A percentile compares a stretch with the other conserved stretches of the same genome.
phyloP scores from a whole-genome alignment of 2,329 filamentous ascomycete species.

The Aschersonia sp. region DNA sequence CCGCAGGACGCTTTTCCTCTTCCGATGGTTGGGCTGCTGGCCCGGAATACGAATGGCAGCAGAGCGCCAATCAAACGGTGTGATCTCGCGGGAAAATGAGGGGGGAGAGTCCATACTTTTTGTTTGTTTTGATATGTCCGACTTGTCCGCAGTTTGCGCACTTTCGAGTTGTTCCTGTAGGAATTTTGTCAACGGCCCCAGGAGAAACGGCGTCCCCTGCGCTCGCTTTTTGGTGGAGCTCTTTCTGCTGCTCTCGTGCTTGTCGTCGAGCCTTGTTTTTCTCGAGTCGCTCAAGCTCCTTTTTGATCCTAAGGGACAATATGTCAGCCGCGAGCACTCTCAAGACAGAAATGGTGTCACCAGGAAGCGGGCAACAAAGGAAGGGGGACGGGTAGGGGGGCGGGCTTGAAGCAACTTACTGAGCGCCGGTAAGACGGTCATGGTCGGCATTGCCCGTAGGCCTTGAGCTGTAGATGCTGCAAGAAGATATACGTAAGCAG shows the following conservation, averaged over 20 bases:
- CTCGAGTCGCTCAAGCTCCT: conserved; percentile 68
- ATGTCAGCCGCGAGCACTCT: neutral
- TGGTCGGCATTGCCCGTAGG: conserved; percentile 36
- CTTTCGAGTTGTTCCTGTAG: conserved; percentile 65
- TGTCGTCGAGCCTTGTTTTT: conserved; percentile 85
- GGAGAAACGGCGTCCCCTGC: conserved; percentile 34
- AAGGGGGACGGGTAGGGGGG: neutral
- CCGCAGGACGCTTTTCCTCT: conserved; percentile 7
- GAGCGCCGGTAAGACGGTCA: conserved; percentile 30
- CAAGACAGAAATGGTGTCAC: neutral
- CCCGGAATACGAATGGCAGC: conserved; percentile 6
- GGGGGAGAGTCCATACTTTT: conserved; percentile 53
- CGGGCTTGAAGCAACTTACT: conserved; percentile 12
- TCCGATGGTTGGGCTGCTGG: conserved; percentile 3
- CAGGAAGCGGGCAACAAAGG: too few relatives aligned
- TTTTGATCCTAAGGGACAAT: conserved; percentile 21
- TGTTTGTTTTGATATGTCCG: conserved; percentile 97
- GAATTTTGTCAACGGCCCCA: conserved; percentile 34
- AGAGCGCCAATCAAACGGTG: conserved; percentile 19
- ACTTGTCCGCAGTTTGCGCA: conserved; percentile 96
- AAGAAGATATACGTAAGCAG: conserved; percentile 23
- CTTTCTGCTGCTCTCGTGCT: conserved; percentile 82
- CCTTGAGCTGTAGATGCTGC: conserved; percentile 33
- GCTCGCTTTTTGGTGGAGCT: conserved; percentile 33
- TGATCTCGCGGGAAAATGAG: conserved; percentile 12